Percentiles rank a stretch among this genome's conserved stretches.
These are phyloP conservation scores for Colletotrichum musae DNA, from an alignment of 2,329 filamentous ascomycete genomes.

Conservation along the genomic window DNA sequence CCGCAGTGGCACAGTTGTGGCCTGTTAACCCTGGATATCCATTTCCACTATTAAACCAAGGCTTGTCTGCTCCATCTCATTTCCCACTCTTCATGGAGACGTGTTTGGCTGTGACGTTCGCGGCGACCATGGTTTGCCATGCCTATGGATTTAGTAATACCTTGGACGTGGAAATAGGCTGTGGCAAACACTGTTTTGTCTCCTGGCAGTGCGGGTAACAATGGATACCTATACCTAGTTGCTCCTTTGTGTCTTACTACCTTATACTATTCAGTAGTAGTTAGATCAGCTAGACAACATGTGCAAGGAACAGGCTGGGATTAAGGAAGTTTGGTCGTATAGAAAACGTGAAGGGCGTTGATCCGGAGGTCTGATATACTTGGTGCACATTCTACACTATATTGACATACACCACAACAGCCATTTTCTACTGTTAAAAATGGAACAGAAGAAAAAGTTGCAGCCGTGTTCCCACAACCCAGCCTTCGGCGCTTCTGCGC, in stretches of 20 bases:
- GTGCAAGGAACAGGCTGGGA: background rate
- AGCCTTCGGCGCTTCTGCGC: background rate
- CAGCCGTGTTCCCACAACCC: background rate
- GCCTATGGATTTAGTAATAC: background rate
- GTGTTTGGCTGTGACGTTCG: constrained; percentile 14
- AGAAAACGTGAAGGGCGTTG: too few species aligned
- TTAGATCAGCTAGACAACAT: background rate
- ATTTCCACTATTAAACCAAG: background rate
- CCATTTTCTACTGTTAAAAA: too few species aligned
- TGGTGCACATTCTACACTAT: too few species aligned
- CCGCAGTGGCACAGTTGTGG: constrained; percentile 37
- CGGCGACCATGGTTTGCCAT: background rate
- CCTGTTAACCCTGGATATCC: constrained; percentile 24
- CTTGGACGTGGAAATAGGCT: background rate
- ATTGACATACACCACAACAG: too few species aligned
- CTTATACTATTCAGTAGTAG: background rate
- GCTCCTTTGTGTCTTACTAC: background rate
- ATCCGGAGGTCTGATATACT: too few species aligned
- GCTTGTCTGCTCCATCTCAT: constrained; percentile 24
- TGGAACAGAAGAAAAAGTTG: too few species aligned
- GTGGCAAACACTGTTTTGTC: too few species aligned
- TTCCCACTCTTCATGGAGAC: constrained; percentile 21
- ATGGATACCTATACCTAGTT: constrained; percentile 14
- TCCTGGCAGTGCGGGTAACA: constrained; percentile 12
- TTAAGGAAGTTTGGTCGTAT: background rate